These are phyloP conservation scores for Pyrus betulifolia DNA, from an alignment of 306 rosid species.

Conservation along the genomic window DNA sequence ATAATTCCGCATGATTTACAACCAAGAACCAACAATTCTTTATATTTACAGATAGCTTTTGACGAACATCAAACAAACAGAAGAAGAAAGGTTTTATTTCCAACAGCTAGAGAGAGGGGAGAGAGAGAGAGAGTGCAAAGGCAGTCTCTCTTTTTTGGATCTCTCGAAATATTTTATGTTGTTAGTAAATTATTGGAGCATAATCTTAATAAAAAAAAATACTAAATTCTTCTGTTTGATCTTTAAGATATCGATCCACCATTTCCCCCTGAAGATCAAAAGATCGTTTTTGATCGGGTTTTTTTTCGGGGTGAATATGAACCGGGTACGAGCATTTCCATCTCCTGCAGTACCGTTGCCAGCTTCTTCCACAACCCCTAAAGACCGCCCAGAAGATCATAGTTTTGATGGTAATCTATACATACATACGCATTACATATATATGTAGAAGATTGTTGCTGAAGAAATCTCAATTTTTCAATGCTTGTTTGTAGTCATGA, in stretches of 20 bases:
- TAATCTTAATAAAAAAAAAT: not conserved
- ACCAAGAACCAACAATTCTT: constrained; percentile 29
- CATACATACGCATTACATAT: not conserved
- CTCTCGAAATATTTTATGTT: constrained; percentile 9
- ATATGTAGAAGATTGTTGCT: not conserved
- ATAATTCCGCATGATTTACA: constrained; percentile 47
- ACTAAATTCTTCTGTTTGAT: not conserved
- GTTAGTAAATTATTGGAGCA: not conserved
- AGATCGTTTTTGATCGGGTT: not conserved
- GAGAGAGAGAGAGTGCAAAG: constrained; percentile 34
- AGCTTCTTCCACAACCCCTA: constrained; percentile 31
- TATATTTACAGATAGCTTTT: constrained; percentile 17
- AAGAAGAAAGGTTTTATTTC: not conserved
- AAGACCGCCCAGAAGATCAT: constrained; percentile 29
- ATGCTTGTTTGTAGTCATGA: not conserved
- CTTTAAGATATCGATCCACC: not conserved
- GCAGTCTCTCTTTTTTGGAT: constrained; percentile 53
- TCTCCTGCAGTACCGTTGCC: constrained; percentile 33
- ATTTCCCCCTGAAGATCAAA: not conserved
- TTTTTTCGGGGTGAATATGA: constrained; percentile 33
- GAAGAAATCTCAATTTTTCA: not conserved
- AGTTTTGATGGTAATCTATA: constrained; percentile 49
- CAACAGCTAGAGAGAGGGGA: constrained; percentile 3
- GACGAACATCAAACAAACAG: not conserved
- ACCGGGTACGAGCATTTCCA: constrained; percentile 39